phyloP scores from a whole-genome alignment of 2,329 filamentous ascomycete genomes.

The Alternaria triticimaculans region DNA sequence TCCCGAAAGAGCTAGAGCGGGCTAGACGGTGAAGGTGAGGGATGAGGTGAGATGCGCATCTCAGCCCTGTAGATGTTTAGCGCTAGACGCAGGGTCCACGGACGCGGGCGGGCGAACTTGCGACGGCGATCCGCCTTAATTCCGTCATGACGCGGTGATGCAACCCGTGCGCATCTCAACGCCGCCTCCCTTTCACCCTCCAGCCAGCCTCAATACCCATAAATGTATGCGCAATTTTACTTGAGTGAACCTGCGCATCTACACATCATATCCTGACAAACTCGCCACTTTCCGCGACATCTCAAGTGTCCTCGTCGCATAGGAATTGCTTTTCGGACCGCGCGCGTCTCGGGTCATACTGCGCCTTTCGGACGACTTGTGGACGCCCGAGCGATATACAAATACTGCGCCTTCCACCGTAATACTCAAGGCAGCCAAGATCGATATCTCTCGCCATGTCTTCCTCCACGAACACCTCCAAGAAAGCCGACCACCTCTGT shows the following conservation, averaged over 20 bases:
- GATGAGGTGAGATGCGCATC: constrained; percentile 5
- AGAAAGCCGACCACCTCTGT: constrained; percentile 69
- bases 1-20: background rate
- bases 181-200: background rate
- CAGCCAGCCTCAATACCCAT: background rate
- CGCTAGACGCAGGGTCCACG: constrained; percentile 14
- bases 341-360: constrained; percentile 14
- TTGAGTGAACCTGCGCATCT: too few species aligned
- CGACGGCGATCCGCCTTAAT: constrained; percentile 5
- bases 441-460: constrained; percentile 21
- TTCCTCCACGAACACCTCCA: constrained; percentile 9
- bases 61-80: constrained; percentile 5
- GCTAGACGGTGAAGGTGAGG: constrained; percentile 8
- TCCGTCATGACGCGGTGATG: constrained; percentile 24
- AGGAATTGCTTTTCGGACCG: constrained; percentile 5
- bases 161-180: background rate
- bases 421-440: background rate
- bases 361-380: constrained; percentile 27
- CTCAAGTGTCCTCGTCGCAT: background rate
- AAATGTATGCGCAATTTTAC: background rate
- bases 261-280: background rate
- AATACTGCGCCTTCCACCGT: constrained; percentile 16
- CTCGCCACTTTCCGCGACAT: background rate
- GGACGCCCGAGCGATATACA: constrained; percentile 19
- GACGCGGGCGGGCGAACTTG: constrained; percentile 14